Conservation (phyloP, 2,329 filamentous ascomycete species). For the Aureobasidium melanogenum region DNA sequence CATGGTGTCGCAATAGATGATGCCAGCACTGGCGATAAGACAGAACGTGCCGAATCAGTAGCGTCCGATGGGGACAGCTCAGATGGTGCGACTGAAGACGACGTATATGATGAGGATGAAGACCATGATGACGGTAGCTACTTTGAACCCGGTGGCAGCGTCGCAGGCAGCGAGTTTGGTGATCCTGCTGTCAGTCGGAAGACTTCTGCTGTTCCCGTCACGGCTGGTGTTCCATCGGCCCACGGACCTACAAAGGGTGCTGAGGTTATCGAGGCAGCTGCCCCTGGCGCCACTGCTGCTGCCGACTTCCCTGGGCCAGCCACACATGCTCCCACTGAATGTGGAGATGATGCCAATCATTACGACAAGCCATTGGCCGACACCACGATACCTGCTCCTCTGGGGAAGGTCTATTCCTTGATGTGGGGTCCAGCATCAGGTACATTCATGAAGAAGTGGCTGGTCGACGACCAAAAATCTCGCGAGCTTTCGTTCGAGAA, state of each 20-base stretch:
- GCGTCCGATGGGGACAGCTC: slow-evolving; percentile 33
- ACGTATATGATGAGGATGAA: slow-evolving; percentile 71
- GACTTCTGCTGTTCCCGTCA: slow-evolving; percentile 49
- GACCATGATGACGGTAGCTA: slow-evolving; percentile 60
- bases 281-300: slow-evolving; percentile 32
- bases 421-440: slow-evolving; percentile 77
- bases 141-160: slow-evolving; percentile 43
- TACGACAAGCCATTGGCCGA: slow-evolving; percentile 82
- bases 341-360: slow-evolving; percentile 66
- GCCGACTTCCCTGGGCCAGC: slow-evolving; percentile 77
- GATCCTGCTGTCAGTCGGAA: slow-evolving; percentile 55
- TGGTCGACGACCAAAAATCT: slow-evolving; percentile 81
- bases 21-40: slow-evolving; percentile 74
- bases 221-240: slow-evolving; percentile 23
- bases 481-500: slow-evolving; percentile 75
- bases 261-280: slow-evolving; percentile 22
- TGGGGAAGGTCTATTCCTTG: slow-evolving; percentile 84
- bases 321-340: slow-evolving; percentile 76
- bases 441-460: slow-evolving; percentile 76
- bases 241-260: slow-evolving; percentile 17
- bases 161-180: slow-evolving; percentile 44
- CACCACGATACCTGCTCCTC: slow-evolving; percentile 73
- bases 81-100: slow-evolving; percentile 62
- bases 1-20: slow-evolving; percentile 80
- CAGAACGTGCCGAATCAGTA: slow-evolving; percentile 67